Evolutionary conservation across 176 grass and related monocot species (phyloP).

Genomic region (Oryza meridionalis): DNA sequence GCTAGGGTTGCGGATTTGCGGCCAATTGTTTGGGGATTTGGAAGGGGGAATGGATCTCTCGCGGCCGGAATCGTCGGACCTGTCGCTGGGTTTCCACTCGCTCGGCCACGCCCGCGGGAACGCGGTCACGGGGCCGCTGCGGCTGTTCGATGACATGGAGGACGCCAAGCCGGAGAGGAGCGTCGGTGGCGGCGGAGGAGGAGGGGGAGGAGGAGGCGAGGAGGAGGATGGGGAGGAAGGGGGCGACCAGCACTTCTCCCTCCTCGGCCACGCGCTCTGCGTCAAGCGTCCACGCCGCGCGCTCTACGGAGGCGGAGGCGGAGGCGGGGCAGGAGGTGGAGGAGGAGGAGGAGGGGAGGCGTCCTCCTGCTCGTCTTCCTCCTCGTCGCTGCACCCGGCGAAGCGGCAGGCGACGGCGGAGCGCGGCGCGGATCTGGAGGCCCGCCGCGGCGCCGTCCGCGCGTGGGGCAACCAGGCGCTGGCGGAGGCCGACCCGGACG

Average conservation of each 20-base stretch:
- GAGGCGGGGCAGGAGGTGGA: background rate
- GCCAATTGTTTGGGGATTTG: background rate
- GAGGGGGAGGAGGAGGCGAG: background rate
- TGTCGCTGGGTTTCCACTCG: conserved; percentile 76
- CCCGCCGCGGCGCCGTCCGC: conserved; percentile 60
- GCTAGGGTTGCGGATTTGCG: conserved; percentile 41
- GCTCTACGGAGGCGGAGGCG: conserved; percentile 10
- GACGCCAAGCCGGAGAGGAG: conserved; percentile 43
- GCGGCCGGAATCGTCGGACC: conserved; percentile 60
- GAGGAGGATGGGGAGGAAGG: conserved; percentile 37
- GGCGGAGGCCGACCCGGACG: conserved; percentile 72
- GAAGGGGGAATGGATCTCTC: conserved; percentile 69
- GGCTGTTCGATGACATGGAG: conserved; percentile 52
- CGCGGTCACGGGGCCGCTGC: conserved; percentile 40
- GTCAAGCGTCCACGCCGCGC: conserved; percentile 76
- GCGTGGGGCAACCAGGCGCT: conserved; percentile 82
- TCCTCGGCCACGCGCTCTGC: conserved; percentile 83
- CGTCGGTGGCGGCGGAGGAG: background rate
- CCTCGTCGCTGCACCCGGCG: conserved; percentile 41
- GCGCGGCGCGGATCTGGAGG: conserved; percentile 54
- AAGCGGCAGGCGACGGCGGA: conserved; percentile 50
- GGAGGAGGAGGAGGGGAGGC: conserved; percentile 12
- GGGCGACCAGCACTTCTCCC: conserved; percentile 63
- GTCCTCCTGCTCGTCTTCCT: conserved; percentile 71
- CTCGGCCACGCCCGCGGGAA: conserved; percentile 32